Evolutionary conservation across 371 early-diverging fungal genomes (phyloP).

Genomic region (Circinella minor): DNA sequence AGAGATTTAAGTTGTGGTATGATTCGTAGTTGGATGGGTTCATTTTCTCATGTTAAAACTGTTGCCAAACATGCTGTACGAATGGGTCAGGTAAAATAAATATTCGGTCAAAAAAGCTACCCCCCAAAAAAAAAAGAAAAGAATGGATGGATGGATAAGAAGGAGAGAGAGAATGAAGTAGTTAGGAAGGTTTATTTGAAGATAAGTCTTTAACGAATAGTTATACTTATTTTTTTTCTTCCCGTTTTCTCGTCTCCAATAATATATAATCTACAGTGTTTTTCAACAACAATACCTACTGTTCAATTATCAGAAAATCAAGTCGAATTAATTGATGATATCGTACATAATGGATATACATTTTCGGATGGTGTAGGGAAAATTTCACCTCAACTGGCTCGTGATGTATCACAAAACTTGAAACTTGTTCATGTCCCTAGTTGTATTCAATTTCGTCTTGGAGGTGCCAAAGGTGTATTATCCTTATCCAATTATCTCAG

Average conservation of each 20-base stretch:
- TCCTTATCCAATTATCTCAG: slow-evolving; percentile 33
- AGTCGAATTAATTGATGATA: slow-evolving; percentile 58
- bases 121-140: background rate
- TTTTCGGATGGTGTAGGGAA: slow-evolving; percentile 91
- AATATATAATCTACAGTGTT: slow-evolving; percentile 40
- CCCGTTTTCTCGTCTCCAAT: too few relatives aligned
- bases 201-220: too few relatives aligned
- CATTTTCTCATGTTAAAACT: slow-evolving; percentile 67
- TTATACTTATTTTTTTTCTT: too few relatives aligned
- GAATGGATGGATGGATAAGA: background rate
- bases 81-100: slow-evolving; percentile 65
- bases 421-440: slow-evolving; percentile 59
- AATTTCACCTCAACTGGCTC: slow-evolving; percentile 60
- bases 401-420: slow-evolving; percentile 54
- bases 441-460: slow-evolving; percentile 84
- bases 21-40: slow-evolving; percentile 78
- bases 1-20: slow-evolving; percentile 44
- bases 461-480: slow-evolving; percentile 84
- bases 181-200: too few relatives aligned
- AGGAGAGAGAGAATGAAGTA: background rate
- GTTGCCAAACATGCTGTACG: slow-evolving; percentile 77
- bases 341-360: slow-evolving; percentile 56
- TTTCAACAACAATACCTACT: slow-evolving; percentile 71
- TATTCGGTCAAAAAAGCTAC: background rate
- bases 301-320: slow-evolving; percentile 36